These are phyloP conservation scores for Aspergillus costaricaensis DNA, from an alignment of 2,329 filamentous ascomycete genomes.

Conservation along the genomic window DNA sequence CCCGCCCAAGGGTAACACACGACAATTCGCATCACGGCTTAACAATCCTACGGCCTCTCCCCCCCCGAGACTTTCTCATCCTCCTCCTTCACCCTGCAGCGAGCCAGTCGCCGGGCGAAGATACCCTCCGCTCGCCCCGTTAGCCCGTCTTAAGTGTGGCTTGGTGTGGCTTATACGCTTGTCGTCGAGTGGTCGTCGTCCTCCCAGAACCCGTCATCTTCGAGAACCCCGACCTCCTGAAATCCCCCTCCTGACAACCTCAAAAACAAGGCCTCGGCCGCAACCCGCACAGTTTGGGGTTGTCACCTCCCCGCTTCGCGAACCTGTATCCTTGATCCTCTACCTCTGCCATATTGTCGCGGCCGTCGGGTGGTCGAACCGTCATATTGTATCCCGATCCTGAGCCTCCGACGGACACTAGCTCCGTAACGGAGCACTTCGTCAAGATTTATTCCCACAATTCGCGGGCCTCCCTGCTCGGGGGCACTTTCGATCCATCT, in stretches of 20 bases:
- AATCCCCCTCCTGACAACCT: conserved; percentile 2
- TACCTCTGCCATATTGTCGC: conserved; percentile 7
- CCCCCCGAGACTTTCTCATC: background rate
- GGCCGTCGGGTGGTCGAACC: conserved; percentile 36
- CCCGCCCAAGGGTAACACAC: conserved; percentile 20
- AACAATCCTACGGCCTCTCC: conserved; percentile 13
- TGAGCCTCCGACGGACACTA: conserved; percentile 28
- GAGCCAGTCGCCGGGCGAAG: background rate
- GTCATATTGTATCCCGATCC: conserved; percentile 35
- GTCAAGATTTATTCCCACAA: conserved; percentile 60
- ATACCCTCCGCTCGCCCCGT: conserved; percentile 11
- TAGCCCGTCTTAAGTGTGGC: conserved; percentile 6
- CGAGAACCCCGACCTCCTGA: conserved; percentile 18
- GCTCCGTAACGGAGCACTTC: conserved; percentile 45
- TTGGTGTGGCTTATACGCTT: conserved; percentile 16
- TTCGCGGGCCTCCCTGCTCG: conserved; percentile 60
- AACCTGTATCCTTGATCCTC: background rate
- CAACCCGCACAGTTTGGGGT: conserved; percentile 3
- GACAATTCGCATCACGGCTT: conserved; percentile 25
- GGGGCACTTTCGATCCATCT: conserved; percentile 56
- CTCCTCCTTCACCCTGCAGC: background rate
- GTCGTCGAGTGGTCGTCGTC: conserved; percentile 6
- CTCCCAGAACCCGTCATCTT: conserved; percentile 7
- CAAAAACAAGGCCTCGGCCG: conserved; percentile 5
- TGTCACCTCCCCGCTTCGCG: conserved; percentile 10